phyloP scores from a whole-genome alignment of 768 basidiomycete species.

The Agrocybe chaxingu region DNA sequence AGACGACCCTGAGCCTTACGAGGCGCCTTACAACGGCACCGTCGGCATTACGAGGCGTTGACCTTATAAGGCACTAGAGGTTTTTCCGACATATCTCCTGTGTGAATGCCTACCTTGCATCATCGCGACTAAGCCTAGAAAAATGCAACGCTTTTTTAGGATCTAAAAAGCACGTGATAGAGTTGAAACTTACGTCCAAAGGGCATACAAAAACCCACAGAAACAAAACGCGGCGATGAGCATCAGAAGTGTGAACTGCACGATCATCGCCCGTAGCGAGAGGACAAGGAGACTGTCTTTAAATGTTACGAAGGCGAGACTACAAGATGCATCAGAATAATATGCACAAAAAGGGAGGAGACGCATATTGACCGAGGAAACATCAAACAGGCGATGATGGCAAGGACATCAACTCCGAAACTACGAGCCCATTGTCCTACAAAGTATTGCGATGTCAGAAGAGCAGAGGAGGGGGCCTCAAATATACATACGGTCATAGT shows the following conservation, averaged over 20 bases:
- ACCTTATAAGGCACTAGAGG: not conserved
- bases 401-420: conserved; percentile 79
- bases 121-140: conserved; percentile 57
- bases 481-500: conserved; percentile 50
- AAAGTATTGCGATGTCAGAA: not conserved
- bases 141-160: conserved; percentile 1
- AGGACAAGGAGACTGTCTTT: conserved; percentile 79
- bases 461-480: not conserved
- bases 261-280: conserved; percentile 87
- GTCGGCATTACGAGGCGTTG: too few species aligned
- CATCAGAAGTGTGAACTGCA: conserved; percentile 85
- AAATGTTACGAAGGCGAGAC: conserved; percentile 88
- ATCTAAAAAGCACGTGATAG: not conserved
- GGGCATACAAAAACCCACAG: conserved; percentile 86
- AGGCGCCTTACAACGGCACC: too few species aligned
- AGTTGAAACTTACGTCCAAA: conserved; percentile 76
- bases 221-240: conserved; percentile 87
- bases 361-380: conserved; percentile 66
- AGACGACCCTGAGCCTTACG: too few species aligned
- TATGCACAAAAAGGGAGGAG: not conserved
- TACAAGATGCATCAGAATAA: conserved; percentile 21
- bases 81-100: not conserved
- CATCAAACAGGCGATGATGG: conserved; percentile 85
- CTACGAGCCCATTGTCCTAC: conserved; percentile 63
- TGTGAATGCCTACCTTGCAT: conserved; percentile 43